A percentile compares a stretch with the other conserved stretches of the same genome.
Evolutionary conservation across 2,329 filamentous ascomycete species (phyloP).

Genomic region (Ophiocordyceps camponoti-rufipedis): DNA sequence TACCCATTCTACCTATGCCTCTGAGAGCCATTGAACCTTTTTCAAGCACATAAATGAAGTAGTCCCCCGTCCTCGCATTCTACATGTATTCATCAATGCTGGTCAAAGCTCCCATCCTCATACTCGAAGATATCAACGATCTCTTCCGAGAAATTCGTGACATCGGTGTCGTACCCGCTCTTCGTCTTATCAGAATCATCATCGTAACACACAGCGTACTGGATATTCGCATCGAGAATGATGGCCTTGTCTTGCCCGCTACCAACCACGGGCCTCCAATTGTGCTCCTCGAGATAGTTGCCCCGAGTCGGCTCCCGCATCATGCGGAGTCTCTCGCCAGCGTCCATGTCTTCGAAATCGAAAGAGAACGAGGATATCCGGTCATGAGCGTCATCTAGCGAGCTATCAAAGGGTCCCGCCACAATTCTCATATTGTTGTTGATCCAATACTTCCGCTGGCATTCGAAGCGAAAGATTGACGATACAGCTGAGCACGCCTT

Average conservation of each 20-base stretch:
- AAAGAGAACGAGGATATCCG: not conserved
- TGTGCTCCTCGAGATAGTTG: not conserved
- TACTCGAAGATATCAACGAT: no score
- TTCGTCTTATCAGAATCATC: no score
- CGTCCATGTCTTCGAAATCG: conserved; percentile 4
- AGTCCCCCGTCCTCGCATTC: no score
- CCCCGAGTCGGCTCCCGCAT: not conserved
- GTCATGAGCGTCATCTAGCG: not conserved
- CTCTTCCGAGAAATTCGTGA: no score
- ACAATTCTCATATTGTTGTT: conserved; percentile 4
- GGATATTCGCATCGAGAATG: conserved; percentile 1
- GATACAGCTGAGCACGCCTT: conserved; percentile 5
- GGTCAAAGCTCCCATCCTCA: no score
- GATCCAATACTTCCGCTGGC: conserved; percentile 5
- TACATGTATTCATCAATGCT: no score
- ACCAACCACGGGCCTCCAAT: conserved; percentile 3
- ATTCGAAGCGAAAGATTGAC: conserved; percentile 1
- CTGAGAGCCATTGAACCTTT: no score
- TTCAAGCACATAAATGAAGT: no score
- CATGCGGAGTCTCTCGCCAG: conserved; percentile 2
- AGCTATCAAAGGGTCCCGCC: conserved; percentile 1
- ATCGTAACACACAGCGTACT: not conserved
- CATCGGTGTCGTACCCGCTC: no score
- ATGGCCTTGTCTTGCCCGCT: not conserved
- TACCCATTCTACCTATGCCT: no score